phyloP scores from a whole-genome alignment of 2,329 filamentous ascomycete species.

The Colletotrichum cereale region DNA sequence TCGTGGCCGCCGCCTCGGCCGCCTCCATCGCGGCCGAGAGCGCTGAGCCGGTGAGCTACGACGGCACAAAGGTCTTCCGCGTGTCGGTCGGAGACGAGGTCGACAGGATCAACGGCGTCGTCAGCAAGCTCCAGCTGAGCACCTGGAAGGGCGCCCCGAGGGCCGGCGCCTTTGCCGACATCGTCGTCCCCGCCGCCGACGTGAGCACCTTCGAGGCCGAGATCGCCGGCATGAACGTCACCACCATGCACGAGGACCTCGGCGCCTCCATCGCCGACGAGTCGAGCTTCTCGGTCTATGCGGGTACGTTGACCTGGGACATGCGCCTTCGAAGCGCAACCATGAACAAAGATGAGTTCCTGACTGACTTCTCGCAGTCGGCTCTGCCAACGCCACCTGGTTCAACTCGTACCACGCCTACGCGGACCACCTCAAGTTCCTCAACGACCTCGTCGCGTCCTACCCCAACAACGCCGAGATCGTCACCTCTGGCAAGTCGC shows the following conservation, averaged over 20 bases:
- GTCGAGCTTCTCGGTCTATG: constrained; percentile 48
- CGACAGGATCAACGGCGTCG: constrained; percentile 49
- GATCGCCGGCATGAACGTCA: constrained; percentile 47
- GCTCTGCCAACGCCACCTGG: constrained; percentile 49
- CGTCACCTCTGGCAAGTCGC: constrained; percentile 56
- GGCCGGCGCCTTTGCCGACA: constrained; percentile 53
- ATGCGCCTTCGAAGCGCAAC: not conserved
- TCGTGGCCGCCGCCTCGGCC: constrained; percentile 32
- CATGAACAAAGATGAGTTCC: not conserved
- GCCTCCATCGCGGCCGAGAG: constrained; percentile 26
- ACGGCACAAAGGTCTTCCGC: constrained; percentile 60
- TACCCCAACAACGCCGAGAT: constrained; percentile 56
- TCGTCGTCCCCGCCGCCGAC: constrained; percentile 54
- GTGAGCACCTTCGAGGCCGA: constrained; percentile 50
- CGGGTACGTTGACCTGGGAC: not conserved
- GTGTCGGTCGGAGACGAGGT: constrained; percentile 52
- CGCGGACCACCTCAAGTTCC: constrained; percentile 56
- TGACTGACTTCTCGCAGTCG: constrained; percentile 12
- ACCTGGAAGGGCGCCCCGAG: constrained; percentile 54
- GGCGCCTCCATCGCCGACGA: constrained; percentile 54
- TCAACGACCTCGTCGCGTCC: constrained; percentile 52
- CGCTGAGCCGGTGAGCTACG: constrained; percentile 51
- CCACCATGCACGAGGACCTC: constrained; percentile 56
- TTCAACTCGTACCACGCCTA: constrained; percentile 62
- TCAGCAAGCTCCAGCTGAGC: constrained; percentile 50